Base-by-base conservation (phyloP, 768 basidiomycete species). In the Kondoa malvinella region DNA sequence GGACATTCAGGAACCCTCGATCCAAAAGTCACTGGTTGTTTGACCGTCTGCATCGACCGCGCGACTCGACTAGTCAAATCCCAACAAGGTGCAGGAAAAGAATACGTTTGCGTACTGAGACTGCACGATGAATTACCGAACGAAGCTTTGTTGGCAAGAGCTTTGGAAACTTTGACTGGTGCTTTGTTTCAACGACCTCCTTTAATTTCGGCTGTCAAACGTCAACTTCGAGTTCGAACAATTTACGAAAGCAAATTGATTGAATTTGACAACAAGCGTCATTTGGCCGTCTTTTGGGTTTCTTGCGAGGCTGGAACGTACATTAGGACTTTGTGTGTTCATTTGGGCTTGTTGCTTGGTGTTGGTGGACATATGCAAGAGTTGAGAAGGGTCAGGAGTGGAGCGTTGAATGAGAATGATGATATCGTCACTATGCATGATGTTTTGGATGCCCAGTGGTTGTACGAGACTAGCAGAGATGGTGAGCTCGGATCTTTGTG, bases 341-440 rank as follows among this genome's bases (percentile, higher is more conserved):
- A 99, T 78, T 80, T 99, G 66, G 95, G 95, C 68, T 81, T 99
- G 64, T 70, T 99, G 56, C 81, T 96, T 40, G 95, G 95, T 70
- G 94, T 97, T 31, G 95, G 95, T 27, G 95, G 92, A n/a, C 95
- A 99, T 78, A 99, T 99, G 95, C 94, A 99, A 79, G 95, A 99
- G 77, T 82, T 99, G 68, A 83, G 95, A 73, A 81, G 95, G 73
- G 94, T 97, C 16, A 81, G 95, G 71, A 89, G 87, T 76, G 95
- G 95, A 74, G 94, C 92, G 62, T 86, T 96, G 84, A 89, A 87
- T 62, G 95, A 99, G 80, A 92, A 89, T 76, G 94, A 97, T 76
- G 92, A 92, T 73, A 91, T 96, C 74, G 95, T 97, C 69, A 92
- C 94, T 26, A 99, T 99, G 95, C 95, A 99, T 79, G 95, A 99